Evolutionary conservation across 2,329 filamentous ascomycete species (phyloP).

Genomic region (Exophiala mesophila): DNA sequence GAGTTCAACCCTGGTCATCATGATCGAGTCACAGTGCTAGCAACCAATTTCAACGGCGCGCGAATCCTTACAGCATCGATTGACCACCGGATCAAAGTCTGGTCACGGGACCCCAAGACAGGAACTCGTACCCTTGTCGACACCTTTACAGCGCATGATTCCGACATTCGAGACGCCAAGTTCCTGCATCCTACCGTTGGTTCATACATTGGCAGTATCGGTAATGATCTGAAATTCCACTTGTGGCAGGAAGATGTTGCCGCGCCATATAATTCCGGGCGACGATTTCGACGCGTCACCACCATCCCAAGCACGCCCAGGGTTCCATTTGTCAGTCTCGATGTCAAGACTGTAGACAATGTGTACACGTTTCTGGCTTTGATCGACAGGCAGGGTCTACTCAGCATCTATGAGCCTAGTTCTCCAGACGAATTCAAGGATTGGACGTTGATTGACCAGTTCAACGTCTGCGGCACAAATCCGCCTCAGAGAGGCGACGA

Average conservation of each 20-base stretch:
- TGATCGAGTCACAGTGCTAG: constrained; percentile 73
- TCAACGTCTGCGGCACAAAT: constrained; percentile 60
- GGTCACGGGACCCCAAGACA: constrained; percentile 72
- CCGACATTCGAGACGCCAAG: constrained; percentile 85
- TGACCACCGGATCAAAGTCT: constrained; percentile 89
- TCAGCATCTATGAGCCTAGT: constrained; percentile 79
- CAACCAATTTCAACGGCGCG: constrained; percentile 89
- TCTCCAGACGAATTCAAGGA: constrained; percentile 75
- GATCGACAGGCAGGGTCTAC: constrained; percentile 73
- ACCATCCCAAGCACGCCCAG: constrained; percentile 60
- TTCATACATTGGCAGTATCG: constrained; percentile 80
- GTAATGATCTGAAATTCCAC: constrained; percentile 83
- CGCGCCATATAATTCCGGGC: constrained; percentile 66
- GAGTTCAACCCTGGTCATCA: constrained; percentile 44
- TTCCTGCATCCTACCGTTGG: constrained; percentile 91
- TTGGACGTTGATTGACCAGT: constrained; percentile 70
- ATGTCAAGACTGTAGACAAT: constrained; percentile 76
- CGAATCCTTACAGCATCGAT: constrained; percentile 87
- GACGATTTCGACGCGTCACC: constrained; percentile 70
- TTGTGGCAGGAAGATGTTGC: constrained; percentile 89
- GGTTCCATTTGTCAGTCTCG: constrained; percentile 68
- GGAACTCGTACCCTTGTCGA: constrained; percentile 70
- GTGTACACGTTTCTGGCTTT: constrained; percentile 80
- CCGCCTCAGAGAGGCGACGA: constrained; percentile 75
- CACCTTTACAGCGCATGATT: constrained; percentile 84